phyloP scores from a whole-genome alignment of 2,329 filamentous ascomycete genomes.

The Curvularia hawaiiensis region DNA sequence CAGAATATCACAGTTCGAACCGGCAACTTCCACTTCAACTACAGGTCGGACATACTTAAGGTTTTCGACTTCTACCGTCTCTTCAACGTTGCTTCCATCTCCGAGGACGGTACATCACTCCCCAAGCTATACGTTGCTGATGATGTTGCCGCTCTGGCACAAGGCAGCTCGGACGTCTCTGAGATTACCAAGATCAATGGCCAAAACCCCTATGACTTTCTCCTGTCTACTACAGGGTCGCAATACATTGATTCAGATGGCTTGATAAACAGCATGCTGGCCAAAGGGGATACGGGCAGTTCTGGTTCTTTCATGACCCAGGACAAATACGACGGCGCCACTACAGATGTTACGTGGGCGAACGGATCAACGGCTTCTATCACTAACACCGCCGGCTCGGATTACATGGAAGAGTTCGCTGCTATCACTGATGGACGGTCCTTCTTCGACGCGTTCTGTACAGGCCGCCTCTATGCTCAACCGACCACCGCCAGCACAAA shows the following conservation, averaged over 20 bases:
- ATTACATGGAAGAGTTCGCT: slow-evolving; percentile 26
- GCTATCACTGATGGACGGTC: slow-evolving; percentile 41
- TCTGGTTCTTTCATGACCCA: slow-evolving; percentile 24
- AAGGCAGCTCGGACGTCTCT: slow-evolving; percentile 27
- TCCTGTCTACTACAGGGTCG: slow-evolving; percentile 23
- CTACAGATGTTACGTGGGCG: slow-evolving; percentile 38
- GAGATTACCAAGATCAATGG: slow-evolving; percentile 36
- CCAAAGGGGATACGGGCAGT: slow-evolving; percentile 29
- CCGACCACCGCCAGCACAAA: slow-evolving; percentile 12
- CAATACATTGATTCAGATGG: slow-evolving; percentile 34
- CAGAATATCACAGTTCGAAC: slow-evolving; percentile 31
- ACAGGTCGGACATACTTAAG: slow-evolving; percentile 34
- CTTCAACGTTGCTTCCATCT: slow-evolving; percentile 35
- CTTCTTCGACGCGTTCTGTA: slow-evolving; percentile 47
- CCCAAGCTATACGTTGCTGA: slow-evolving; percentile 41
- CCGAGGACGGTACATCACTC: slow-evolving; percentile 37
- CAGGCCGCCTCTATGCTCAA: slow-evolving; percentile 12
- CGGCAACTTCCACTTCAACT: slow-evolving; percentile 38
- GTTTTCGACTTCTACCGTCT: slow-evolving; percentile 27
- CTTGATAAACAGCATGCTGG: slow-evolving; percentile 28
- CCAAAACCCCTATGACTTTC: slow-evolving; percentile 30
- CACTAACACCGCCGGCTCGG: slow-evolving; percentile 26
- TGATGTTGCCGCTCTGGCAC: slow-evolving; percentile 24
- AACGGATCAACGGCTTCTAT: slow-evolving; percentile 31
- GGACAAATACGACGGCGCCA: slow-evolving; percentile 28